These are phyloP conservation scores for Vigna mungo DNA, from an alignment of 306 rosid species.

Conservation along the genomic window DNA sequence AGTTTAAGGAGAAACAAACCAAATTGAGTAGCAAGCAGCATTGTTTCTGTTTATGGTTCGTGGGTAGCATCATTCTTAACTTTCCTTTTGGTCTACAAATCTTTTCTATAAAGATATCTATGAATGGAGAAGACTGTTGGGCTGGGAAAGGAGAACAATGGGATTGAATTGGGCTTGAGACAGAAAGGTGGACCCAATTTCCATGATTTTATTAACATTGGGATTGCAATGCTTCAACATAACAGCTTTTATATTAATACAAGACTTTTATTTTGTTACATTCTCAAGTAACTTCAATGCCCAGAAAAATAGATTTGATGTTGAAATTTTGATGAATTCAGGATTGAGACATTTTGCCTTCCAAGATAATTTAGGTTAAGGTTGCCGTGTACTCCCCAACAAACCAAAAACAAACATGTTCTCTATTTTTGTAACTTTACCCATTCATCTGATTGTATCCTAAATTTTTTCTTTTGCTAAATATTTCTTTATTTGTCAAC, in stretches of 20 bases:
- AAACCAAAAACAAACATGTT: neutral
- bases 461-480: neutral
- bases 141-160: neutral
- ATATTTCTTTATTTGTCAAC: neutral
- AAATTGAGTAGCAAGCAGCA: neutral
- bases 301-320: neutral
- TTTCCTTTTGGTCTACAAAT: neutral
- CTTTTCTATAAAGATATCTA: neutral
- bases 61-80: neutral
- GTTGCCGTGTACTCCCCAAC: conserved; percentile 12
- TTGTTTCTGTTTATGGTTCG: neutral
- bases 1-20: too few relatives aligned
- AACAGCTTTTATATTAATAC: neutral
- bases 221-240: neutral
- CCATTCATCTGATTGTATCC: neutral
- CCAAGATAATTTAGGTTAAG: conserved; percentile 3
- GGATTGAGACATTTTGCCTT: conserved; percentile 31
- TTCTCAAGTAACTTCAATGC: conserved; percentile 1
- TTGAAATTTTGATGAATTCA: neutral
- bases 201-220: neutral
- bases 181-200: neutral
- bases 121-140: neutral
- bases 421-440: neutral
- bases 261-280: neutral
- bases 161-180: neutral